Conservation (phyloP, 2,329 filamentous ascomycete species). For the Byssothecium circinans region DNA sequence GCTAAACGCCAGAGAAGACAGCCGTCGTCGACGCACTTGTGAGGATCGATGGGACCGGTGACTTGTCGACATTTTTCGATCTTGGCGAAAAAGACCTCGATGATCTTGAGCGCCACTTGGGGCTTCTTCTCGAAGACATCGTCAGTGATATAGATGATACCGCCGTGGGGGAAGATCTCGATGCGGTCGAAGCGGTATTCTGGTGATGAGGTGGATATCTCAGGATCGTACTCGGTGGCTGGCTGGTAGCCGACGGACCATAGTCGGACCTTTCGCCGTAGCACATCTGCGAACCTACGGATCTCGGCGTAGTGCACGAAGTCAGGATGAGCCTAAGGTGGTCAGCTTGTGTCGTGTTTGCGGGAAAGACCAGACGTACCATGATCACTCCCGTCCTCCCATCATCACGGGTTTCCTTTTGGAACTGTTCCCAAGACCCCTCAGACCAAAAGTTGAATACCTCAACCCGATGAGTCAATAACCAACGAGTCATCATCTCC, state of each 20-base stretch:
- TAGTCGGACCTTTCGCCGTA: conserved; percentile 29
- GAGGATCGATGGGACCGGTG: conserved; percentile 15
- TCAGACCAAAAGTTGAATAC: conserved; percentile 25
- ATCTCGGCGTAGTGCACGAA: conserved; percentile 36
- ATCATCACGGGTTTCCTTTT: conserved; percentile 13
- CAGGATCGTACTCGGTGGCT: conserved; percentile 16
- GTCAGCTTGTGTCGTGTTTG: conserved; percentile 9
- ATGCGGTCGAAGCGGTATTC: conserved; percentile 27
- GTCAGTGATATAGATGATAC: conserved; percentile 48
- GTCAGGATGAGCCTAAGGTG: conserved; percentile 31
- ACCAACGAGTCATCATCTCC: conserved; percentile 35
- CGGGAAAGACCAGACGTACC: conserved; percentile 12
- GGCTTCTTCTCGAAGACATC: conserved; percentile 47
- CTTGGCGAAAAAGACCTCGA: conserved; percentile 39
- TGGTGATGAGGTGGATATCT: conserved; percentile 14
- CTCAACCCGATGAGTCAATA: conserved; percentile 33
- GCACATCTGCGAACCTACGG: conserved; percentile 35
- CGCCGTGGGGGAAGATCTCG: conserved; percentile 44
- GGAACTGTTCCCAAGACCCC: conserved; percentile 32
- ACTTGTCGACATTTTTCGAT: conserved; percentile 23
- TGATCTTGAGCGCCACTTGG: conserved; percentile 38
- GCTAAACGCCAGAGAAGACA: conserved; percentile 36
- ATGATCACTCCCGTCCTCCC: conserved; percentile 33
- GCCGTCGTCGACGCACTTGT: conserved; percentile 23
- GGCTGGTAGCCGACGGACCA: conserved; percentile 40